Conservation (phyloP, 495 filamentous ascomycete species). For the Lasiosphaeria miniovina region DNA sequence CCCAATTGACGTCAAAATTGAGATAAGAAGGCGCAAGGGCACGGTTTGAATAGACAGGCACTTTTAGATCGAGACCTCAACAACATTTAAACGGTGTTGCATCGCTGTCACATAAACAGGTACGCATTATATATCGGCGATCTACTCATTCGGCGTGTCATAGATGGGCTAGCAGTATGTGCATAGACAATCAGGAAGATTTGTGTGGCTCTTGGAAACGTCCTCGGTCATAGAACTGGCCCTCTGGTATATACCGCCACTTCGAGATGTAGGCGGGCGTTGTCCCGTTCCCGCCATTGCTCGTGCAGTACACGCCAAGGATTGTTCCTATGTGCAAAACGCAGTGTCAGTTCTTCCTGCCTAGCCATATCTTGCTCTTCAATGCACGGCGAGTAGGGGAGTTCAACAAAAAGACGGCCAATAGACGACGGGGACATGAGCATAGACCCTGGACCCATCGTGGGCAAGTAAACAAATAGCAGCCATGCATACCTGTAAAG, state of each 20-base stretch:
- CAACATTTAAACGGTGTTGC: too few species aligned
- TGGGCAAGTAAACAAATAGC: not conserved
- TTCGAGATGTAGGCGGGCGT: slow-evolving; percentile 43
- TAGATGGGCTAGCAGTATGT: not conserved
- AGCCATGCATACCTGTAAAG: slow-evolving; percentile 40
- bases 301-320: slow-evolving; percentile 51
- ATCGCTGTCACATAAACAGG: not conserved
- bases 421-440: too few species aligned
- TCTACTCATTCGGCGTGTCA: not conserved
- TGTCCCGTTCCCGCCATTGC: slow-evolving; percentile 43
- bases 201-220: not conserved
- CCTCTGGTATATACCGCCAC: slow-evolving; percentile 45
- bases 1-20: slow-evolving; percentile 24
- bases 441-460: too few species aligned
- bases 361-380: not conserved
- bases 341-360: not conserved
- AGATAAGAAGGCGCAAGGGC: slow-evolving; percentile 25
- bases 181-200: not conserved
- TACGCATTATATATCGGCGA: not conserved
- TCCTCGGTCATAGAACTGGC: slow-evolving; percentile 38
- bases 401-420: too few species aligned
- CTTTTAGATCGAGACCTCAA: too few species aligned
- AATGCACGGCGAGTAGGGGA: too few species aligned
- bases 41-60: slow-evolving; percentile 10
- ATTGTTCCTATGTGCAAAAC: slow-evolving; percentile 30